These are phyloP conservation scores for Lactarius psammicola DNA, from an alignment of 768 basidiomycete species.

Conservation along the genomic window DNA sequence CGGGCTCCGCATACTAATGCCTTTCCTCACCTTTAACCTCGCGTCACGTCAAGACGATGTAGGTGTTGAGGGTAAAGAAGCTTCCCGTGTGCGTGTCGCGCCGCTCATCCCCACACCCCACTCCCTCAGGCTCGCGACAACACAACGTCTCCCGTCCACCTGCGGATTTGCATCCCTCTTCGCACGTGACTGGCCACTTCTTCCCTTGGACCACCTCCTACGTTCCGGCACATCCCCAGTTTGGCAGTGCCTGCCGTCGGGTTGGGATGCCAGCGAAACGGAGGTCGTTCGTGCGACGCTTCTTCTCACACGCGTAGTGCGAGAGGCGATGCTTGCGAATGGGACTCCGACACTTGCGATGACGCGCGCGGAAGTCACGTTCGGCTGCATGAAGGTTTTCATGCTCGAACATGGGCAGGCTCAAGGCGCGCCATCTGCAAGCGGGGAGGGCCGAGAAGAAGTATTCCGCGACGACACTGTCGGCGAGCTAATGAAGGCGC, in stretches of 20 bases:
- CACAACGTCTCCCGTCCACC: slow-evolving; percentile 45
- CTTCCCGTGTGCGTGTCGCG: slow-evolving; percentile 40
- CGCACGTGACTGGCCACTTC: slow-evolving; percentile 62
- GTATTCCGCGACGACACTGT: slow-evolving; percentile 80
- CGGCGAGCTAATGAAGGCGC: slow-evolving; percentile 51
- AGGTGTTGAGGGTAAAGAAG: not conserved
- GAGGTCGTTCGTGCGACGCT: slow-evolving; percentile 73
- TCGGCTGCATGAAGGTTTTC: slow-evolving; percentile 89
- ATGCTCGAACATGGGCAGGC: slow-evolving; percentile 89
- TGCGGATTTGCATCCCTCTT: slow-evolving; percentile 45
- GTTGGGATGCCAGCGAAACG: slow-evolving; percentile 78
- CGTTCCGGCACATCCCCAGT: slow-evolving; percentile 72
- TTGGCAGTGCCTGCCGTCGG: slow-evolving; percentile 61
- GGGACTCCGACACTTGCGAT: slow-evolving; percentile 44
- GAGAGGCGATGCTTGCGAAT: slow-evolving; percentile 45
- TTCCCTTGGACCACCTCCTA: slow-evolving; percentile 74
- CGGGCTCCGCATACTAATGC: slow-evolving; percentile 50
- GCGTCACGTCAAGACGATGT: slow-evolving; percentile 37
- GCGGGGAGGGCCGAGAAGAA: slow-evolving; percentile 38
- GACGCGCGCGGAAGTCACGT: slow-evolving; percentile 56
- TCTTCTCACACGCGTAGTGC: slow-evolving; percentile 52
- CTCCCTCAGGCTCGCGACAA: slow-evolving; percentile 58
- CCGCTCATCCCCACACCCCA: slow-evolving; percentile 50
- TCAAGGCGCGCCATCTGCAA: slow-evolving; percentile 35
- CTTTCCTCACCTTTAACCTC: slow-evolving; percentile 56